These are phyloP conservation scores for Peribolospora kevripleyi DNA, from an alignment of 768 basidiomycete genomes.

Conservation along the genomic window DNA sequence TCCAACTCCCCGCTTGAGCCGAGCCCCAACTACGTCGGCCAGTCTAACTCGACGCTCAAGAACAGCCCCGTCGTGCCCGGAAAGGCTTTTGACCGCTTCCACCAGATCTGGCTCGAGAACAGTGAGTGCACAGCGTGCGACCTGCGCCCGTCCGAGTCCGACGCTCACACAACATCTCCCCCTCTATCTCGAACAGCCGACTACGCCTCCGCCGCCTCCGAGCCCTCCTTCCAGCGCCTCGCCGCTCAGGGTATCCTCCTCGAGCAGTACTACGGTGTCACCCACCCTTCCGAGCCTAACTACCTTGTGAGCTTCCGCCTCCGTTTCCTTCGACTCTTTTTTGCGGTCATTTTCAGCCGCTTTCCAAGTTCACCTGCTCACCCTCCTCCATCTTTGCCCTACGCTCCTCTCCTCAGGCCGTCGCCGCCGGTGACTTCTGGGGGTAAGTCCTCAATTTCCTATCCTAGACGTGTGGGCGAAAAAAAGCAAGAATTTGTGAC, in stretches of 20 bases:
- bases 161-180: conserved; percentile 27
- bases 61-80: conserved; percentile 23
- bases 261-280: background rate
- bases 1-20: too few species aligned
- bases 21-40: conserved; percentile 20
- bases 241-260: background rate
- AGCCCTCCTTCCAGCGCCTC: background rate
- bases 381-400: too few species aligned
- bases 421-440: conserved; percentile 27
- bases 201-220: conserved; percentile 2
- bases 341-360: background rate
- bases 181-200: conserved; percentile 12
- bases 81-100: conserved; percentile 27
- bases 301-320: background rate
- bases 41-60: conserved; percentile 25
- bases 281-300: background rate
- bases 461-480: too few species aligned
- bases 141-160: conserved; percentile 38
- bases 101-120: conserved; percentile 40
- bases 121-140: conserved; percentile 16
- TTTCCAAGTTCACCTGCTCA: background rate
- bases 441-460: conserved; percentile 15
- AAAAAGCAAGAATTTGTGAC: too few species aligned
- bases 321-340: background rate
- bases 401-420: too few species aligned